Evolutionary conservation across 2,329 filamentous ascomycete species (phyloP).

Genomic region (Karstenula rhodostoma): DNA sequence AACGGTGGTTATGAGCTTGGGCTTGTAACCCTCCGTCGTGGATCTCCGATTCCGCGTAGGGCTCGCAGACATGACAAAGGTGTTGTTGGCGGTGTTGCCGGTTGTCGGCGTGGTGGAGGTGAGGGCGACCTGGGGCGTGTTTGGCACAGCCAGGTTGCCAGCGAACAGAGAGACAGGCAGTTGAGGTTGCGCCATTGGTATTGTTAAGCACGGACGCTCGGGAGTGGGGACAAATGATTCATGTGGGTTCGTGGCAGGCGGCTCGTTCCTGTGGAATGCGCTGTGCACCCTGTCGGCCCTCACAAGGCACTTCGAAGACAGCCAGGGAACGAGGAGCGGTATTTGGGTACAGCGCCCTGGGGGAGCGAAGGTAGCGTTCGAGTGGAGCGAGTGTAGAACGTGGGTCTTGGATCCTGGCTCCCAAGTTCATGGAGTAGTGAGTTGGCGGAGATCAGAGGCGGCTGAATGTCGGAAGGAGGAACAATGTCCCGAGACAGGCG

Average conservation of each 20-base stretch:
- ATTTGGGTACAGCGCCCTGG: background rate
- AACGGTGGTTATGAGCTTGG: slow-evolving; percentile 73
- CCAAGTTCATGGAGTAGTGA: slow-evolving; percentile 8
- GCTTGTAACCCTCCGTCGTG: slow-evolving; percentile 78
- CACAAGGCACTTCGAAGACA: background rate
- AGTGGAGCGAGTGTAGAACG: slow-evolving; percentile 4
- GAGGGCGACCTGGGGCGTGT: slow-evolving; percentile 52
- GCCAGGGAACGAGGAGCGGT: background rate
- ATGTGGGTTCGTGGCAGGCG: slow-evolving; percentile 7
- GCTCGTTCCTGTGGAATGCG: slow-evolving; percentile 1
- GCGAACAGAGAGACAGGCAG: slow-evolving; percentile 31
- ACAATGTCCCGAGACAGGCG: slow-evolving; percentile 16
- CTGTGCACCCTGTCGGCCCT: slow-evolving; percentile 9
- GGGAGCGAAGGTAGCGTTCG: background rate
- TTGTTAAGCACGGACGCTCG: slow-evolving; percentile 25
- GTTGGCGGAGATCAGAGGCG: slow-evolving; percentile 9
- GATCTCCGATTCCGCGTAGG: slow-evolving; percentile 63
- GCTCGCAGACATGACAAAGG: slow-evolving; percentile 86
- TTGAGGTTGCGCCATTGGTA: slow-evolving; percentile 41
- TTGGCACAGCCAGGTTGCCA: slow-evolving; percentile 27
- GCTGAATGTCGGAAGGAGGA: slow-evolving; percentile 18
- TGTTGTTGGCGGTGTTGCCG: slow-evolving; percentile 71
- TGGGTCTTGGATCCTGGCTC: background rate
- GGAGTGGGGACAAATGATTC: slow-evolving; percentile 11
- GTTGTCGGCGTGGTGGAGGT: slow-evolving; percentile 57